Conservation (phyloP, 768 basidiomycete genomes). For the Russula abietina region DNA sequence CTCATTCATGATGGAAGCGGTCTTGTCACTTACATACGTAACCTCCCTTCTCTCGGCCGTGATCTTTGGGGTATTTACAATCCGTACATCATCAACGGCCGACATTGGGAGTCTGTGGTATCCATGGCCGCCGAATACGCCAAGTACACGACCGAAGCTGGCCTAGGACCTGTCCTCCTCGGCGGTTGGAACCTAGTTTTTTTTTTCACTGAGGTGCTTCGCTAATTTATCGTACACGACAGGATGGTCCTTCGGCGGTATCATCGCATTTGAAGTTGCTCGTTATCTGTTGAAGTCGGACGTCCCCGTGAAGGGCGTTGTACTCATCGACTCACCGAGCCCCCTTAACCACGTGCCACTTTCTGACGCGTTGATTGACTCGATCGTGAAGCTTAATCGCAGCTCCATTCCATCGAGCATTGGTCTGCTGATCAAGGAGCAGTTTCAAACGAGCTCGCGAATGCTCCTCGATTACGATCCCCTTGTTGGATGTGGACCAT, state of each 20-base stretch:
- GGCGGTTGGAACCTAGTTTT: constrained; percentile 44
- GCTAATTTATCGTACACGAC: background rate
- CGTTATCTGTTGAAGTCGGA: constrained; percentile 43
- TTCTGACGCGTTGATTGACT: constrained; percentile 47
- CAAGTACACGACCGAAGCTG: constrained; percentile 33
- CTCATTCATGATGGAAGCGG: constrained; percentile 75
- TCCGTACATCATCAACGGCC: constrained; percentile 41
- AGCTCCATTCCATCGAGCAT: constrained; percentile 30
- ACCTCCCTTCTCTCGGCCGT: constrained; percentile 43
- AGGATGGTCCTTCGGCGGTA: constrained; percentile 81
- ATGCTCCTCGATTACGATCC: constrained; percentile 47
- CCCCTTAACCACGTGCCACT: constrained; percentile 50
- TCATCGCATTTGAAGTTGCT: constrained; percentile 61
- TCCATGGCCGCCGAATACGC: constrained; percentile 53
- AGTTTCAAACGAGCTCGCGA: constrained; percentile 45
- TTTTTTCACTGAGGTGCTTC: background rate
- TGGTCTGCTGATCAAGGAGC: constrained; percentile 37
- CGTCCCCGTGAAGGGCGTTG: constrained; percentile 45
- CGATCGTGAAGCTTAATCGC: constrained; percentile 35
- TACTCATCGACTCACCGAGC: constrained; percentile 63
- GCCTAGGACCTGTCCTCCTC: constrained; percentile 42
- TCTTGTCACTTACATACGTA: constrained; percentile 45
- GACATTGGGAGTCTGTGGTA: constrained; percentile 43
- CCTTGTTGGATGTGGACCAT: constrained; percentile 23
- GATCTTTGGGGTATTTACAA: constrained; percentile 58